phyloP scores from a whole-genome alignment of 306 rosid genomes.

The Echinosophora koreensis region DNA sequence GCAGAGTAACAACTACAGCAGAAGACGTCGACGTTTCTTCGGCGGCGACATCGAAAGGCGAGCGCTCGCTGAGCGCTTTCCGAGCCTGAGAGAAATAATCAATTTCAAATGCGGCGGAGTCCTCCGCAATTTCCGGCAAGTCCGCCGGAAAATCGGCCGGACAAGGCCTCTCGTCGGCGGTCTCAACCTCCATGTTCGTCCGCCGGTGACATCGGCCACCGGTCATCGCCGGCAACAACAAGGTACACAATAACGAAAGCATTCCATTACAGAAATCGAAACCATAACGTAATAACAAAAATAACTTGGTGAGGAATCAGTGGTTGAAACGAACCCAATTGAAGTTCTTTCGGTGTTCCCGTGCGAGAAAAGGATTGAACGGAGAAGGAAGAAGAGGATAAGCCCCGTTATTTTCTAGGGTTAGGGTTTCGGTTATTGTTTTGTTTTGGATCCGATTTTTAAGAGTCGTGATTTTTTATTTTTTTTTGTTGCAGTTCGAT shows the following conservation, averaged over 20 bases:
- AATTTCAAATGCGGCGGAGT: slow-evolving; percentile 43
- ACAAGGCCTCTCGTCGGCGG: slow-evolving; percentile 61
- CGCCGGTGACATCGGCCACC: slow-evolving; percentile 77
- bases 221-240: slow-evolving; percentile 81
- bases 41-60: slow-evolving; percentile 70
- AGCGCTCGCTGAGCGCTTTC: slow-evolving; percentile 78
- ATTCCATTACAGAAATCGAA: slow-evolving; percentile 72
- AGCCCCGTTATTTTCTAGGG: slow-evolving; percentile 67
- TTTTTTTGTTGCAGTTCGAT: slow-evolving; percentile 56
- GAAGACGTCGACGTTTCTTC: slow-evolving; percentile 74
- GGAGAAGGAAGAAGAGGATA: slow-evolving; percentile 50
- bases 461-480: slow-evolving; percentile 46
- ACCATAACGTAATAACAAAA: slow-evolving; percentile 45
- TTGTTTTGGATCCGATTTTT: slow-evolving; percentile 71
- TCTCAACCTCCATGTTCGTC: slow-evolving; percentile 50
- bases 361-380: slow-evolving; percentile 33
- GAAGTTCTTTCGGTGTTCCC: slow-evolving; percentile 30
- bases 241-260: slow-evolving; percentile 46
- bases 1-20: slow-evolving; percentile 67
- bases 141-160: slow-evolving; percentile 54
- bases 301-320: neutral
- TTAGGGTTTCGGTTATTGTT: slow-evolving; percentile 80
- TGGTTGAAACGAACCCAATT: slow-evolving; percentile 43
- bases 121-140: slow-evolving; percentile 43
- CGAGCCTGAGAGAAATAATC: slow-evolving; percentile 81